Evolutionary conservation across 495 filamentous ascomycete genomes (phyloP).

Genomic region (Filosporella fistucella): DNA sequence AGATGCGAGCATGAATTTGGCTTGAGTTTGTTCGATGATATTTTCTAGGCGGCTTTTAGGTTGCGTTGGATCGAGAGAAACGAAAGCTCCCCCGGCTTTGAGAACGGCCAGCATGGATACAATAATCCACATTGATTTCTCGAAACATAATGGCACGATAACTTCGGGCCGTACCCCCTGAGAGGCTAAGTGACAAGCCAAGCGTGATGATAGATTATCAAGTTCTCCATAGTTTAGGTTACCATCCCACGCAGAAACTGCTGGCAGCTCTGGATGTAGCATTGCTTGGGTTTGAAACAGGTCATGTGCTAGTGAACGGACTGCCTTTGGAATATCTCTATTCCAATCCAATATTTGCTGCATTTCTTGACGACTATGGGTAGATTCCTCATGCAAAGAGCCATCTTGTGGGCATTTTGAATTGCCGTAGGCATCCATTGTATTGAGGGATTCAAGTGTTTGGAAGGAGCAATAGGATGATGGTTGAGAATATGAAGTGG

Average conservation of each 20-base stretch:
- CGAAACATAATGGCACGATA: slow-evolving; percentile 23
- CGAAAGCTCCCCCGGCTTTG: slow-evolving; percentile 34
- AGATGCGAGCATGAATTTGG: slow-evolving; percentile 38
- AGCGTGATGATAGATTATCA: slow-evolving; percentile 3
- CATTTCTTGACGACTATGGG: too few species aligned
- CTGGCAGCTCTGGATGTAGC: not conserved
- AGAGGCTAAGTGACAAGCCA: not conserved
- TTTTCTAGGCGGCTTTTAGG: not conserved
- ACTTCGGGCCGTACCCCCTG: slow-evolving; percentile 1
- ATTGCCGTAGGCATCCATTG: too few species aligned
- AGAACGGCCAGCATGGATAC: slow-evolving; percentile 35
- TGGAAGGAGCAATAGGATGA: too few species aligned
- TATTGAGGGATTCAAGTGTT: too few species aligned
- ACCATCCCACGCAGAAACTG: slow-evolving; percentile 30
- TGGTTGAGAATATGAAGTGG: too few species aligned
- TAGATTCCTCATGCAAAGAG: too few species aligned
- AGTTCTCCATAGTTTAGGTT: slow-evolving; percentile 25
- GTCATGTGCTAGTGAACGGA: slow-evolving; percentile 39
- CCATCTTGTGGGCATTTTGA: too few species aligned
- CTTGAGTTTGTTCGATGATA: not conserved
- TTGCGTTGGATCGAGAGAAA: slow-evolving; percentile 39
- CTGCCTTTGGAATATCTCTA: too few species aligned
- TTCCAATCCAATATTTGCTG: too few species aligned
- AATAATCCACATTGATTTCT: slow-evolving; percentile 37
- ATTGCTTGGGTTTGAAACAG: slow-evolving; percentile 37